Evolutionary conservation across 208 protist species (phyloP).

Genomic region (Trypanosoma scelopori): DNA sequence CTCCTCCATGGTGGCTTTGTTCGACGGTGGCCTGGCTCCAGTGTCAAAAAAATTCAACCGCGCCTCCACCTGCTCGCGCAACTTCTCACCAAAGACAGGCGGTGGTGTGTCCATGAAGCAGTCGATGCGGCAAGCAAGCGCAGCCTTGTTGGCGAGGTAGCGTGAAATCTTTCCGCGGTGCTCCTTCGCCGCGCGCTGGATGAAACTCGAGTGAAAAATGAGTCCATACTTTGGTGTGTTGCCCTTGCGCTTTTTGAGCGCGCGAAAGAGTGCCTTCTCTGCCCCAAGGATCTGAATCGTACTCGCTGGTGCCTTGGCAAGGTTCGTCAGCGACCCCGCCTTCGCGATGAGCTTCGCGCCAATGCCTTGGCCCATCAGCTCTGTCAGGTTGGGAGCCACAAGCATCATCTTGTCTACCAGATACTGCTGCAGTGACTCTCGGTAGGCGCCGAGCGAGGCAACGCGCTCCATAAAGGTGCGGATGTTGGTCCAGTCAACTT

Average conservation of each 20-base stretch:
- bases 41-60: slow-evolving; percentile 97
- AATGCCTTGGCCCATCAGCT: slow-evolving; percentile 98
- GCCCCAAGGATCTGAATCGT: slow-evolving; percentile 99
- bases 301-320: slow-evolving; percentile 99
- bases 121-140: slow-evolving; percentile 98
- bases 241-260: slow-evolving; percentile 97
- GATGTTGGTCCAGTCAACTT: slow-evolving; percentile 97
- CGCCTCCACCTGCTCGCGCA: slow-evolving; percentile 98
- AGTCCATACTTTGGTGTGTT: slow-evolving; percentile 99
- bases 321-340: slow-evolving; percentile 96
- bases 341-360: slow-evolving; percentile 98
- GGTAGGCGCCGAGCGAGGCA: slow-evolving; percentile 92
- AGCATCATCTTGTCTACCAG: slow-evolving; percentile 96
- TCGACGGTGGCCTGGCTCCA: slow-evolving; percentile 93
- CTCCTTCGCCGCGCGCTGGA: slow-evolving; percentile 96
- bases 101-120: slow-evolving; percentile 92
- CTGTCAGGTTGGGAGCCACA: slow-evolving; percentile 97
- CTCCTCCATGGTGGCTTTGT: slow-evolving; percentile 96
- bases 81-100: slow-evolving; percentile 94
- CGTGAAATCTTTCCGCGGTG: slow-evolving; percentile 98
- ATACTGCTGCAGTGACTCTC: slow-evolving; percentile 93
- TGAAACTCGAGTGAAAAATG: slow-evolving; percentile 98
- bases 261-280: slow-evolving; percentile 99
- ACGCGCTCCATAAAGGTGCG: slow-evolving; percentile 94
- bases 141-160: slow-evolving; percentile 99